Evolutionary conservation across 2,329 filamentous ascomycete species (phyloP), one percentile per base, ranked within the genome.

Genomic region (Dothideomycetes sp.): DNA sequence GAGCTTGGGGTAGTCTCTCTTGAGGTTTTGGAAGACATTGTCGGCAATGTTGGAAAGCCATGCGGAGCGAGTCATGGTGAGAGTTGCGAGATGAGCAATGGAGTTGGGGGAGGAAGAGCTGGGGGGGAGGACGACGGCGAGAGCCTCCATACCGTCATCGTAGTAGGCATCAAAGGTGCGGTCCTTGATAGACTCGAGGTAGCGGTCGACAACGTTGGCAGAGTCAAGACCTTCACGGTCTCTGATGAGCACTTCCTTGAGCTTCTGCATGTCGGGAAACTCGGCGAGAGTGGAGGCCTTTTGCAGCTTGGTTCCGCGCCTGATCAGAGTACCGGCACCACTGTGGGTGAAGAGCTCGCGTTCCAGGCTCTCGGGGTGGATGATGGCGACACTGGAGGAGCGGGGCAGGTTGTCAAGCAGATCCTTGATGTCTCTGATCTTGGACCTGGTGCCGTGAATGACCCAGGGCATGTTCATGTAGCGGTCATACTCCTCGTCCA

Each of bases 361-460:
- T 65, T 96, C 88, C 32, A 98, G 72, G 60, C 94, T 88, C 48
- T 84, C 87, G 2, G 91, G 89, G 64, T 96, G 88, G 52, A 96
- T 98, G 55, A 98, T 96, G 45, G 91, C 91, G 36, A 98, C 89
- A 52, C 85, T 94, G 14, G 89, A 95, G 41, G 84, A 89, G 52
- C 85, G 81, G 37, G 91, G 91, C 14, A 98, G 76, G 36, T 84
- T 81, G 51, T 86, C 84, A 38, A 98, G 69, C 19, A 98, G 74
- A 43, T 94, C 87, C 71, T 94, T 94, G 66, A 94, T 93, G 67
- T 98, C 87, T 66, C 84, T 85, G 62, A 98, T 96, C 79, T 98
- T 98, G 48, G 96, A 73, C 47, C 88, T 77, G 29, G 89, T 96
- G 47, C 91, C 91, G 58, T 91, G 93, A 56, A 85, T 80, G 62